Conservation (phyloP, 73 alveolate species). For the Tetrahymena borealis region DNA sequence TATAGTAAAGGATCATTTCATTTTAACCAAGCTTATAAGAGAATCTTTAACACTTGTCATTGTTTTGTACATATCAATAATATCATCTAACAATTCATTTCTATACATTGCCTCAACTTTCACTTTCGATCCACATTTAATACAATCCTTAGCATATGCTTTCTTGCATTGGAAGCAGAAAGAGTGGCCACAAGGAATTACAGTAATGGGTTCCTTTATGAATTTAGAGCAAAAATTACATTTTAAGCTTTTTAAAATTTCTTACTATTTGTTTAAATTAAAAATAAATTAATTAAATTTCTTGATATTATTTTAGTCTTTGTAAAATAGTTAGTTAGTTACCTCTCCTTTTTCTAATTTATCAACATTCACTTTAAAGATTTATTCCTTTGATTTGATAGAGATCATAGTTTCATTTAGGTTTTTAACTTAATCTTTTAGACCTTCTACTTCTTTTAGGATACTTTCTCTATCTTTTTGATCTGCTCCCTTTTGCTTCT, state of each 20-base stretch:
- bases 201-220: slow-evolving; percentile 29
- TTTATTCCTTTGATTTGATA: not conserved
- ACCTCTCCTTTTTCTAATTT: not conserved
- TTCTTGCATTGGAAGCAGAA: slow-evolving; percentile 38
- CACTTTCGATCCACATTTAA: slow-evolving; percentile 33
- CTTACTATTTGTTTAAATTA: slow-evolving; percentile 7
- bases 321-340: not conserved
- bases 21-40: not conserved
- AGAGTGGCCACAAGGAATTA: slow-evolving; percentile 45
- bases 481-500: not conserved
- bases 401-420: not conserved
- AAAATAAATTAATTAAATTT: not conserved
- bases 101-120: slow-evolving; percentile 46
- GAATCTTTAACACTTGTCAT: not conserved
- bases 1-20: not conserved
- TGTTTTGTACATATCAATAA: slow-evolving; percentile 17
- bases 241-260: slow-evolving; percentile 13
- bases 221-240: slow-evolving; percentile 33
- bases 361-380: not conserved
- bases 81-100: slow-evolving; percentile 40
- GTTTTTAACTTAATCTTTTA: not conserved
- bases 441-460: not conserved
- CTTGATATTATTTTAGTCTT: not conserved
- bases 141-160: slow-evolving; percentile 34
- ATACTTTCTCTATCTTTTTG: not conserved